phyloP scores from a whole-genome alignment of 2,329 filamentous ascomycete species.

The Pseudomassariella vexata region DNA sequence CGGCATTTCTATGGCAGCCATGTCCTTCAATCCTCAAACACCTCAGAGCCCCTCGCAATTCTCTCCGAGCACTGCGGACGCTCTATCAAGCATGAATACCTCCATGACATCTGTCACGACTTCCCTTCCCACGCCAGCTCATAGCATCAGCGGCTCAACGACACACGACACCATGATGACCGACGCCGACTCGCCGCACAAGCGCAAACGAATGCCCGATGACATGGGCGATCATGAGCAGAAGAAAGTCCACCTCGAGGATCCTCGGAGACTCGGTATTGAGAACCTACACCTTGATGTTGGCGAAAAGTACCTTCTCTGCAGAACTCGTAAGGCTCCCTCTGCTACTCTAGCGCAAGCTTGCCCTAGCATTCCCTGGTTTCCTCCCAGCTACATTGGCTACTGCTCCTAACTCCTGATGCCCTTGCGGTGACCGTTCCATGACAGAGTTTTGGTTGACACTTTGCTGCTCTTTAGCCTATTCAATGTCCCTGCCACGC shows the following conservation, averaged over 20 bases:
- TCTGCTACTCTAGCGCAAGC: conserved; percentile 28
- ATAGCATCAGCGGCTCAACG: conserved; percentile 55
- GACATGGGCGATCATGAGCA: conserved; percentile 50
- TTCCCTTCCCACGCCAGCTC: conserved; percentile 56
- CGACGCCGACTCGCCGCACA: conserved; percentile 47
- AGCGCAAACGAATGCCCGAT: conserved; percentile 56
- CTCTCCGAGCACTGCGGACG: conserved; percentile 50
- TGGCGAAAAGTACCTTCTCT: conserved; percentile 61
- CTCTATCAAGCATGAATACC: conserved; percentile 42
- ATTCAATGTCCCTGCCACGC: conserved; percentile 40
- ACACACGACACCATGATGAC: conserved; percentile 36
- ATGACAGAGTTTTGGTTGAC: conserved; percentile 36
- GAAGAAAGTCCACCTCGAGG: conserved; percentile 60
- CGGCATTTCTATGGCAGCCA: conserved; percentile 36
- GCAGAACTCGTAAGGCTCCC: conserved; percentile 62
- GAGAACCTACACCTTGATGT: conserved; percentile 62
- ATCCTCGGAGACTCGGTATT: conserved; percentile 51
- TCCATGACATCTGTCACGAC: conserved; percentile 46
- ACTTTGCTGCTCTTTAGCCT: conserved; percentile 37
- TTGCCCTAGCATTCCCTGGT: conserved; percentile 18
- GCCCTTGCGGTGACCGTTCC: conserved; percentile 7
- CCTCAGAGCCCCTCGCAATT: conserved; percentile 62
- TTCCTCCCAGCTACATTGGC: conserved; percentile 13
- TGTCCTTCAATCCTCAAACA: conserved; percentile 63
- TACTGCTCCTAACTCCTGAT: conserved; percentile 10